Percentiles rank a stretch among this genome's conserved stretches.
phyloP scores from a whole-genome alignment of 169 alveolate genomes.

The Plasmodium coatneyi region DNA sequence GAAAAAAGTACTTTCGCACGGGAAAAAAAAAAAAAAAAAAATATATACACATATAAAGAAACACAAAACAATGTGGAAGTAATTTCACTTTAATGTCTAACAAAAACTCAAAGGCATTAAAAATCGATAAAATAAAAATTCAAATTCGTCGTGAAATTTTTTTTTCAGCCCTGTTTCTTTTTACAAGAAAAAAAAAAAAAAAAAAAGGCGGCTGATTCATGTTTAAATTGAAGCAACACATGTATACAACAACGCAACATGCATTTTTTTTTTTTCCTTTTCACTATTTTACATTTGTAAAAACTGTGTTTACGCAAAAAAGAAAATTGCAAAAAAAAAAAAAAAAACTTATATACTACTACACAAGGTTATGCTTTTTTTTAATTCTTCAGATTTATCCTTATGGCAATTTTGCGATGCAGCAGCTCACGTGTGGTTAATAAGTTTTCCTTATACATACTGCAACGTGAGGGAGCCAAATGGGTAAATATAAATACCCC shows the following conservation, averaged over 20 bases:
- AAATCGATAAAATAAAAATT: slow-evolving; percentile 7
- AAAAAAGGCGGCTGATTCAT: not conserved
- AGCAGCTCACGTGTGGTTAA: not conserved
- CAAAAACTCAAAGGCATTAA: not conserved
- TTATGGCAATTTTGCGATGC: not conserved
- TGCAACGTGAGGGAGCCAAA: not conserved
- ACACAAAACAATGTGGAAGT: not conserved
- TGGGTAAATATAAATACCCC: not conserved
- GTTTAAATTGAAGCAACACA: not conserved
- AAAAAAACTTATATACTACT: not conserved
- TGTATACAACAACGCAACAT: not conserved
- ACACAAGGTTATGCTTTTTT: not conserved
- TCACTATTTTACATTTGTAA: not conserved
- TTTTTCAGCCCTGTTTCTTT: not conserved
- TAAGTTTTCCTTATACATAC: not conserved
- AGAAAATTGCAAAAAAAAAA: slow-evolving; percentile 6
- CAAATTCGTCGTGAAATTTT: not conserved
- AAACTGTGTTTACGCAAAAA: not conserved
- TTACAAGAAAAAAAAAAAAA: not conserved
- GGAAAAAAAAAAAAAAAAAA: slow-evolving; percentile 3
- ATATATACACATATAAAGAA: not conserved
- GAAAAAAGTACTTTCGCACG: not conserved
- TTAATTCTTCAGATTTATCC: not conserved
- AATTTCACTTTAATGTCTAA: not conserved
- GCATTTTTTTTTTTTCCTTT: slow-evolving; percentile 8